Percentiles rank a stretch among this genome's conserved stretches.
Evolutionary conservation across 768 basidiomycete species (phyloP).

Genomic region (Auriculariales sp.): DNA sequence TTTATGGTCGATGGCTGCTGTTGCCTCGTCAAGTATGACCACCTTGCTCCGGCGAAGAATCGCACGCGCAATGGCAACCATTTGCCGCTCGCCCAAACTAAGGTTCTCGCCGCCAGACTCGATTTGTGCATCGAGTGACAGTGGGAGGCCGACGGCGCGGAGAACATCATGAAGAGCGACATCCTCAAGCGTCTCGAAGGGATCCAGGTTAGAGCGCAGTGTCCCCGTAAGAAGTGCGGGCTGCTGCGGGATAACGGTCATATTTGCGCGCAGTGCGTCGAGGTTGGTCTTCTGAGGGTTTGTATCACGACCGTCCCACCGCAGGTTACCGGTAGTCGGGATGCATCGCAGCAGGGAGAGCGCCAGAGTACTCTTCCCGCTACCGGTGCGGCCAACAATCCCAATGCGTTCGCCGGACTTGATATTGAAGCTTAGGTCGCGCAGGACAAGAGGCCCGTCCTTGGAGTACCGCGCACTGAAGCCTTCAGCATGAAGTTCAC

Average conservation of each 20-base stretch:
- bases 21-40: conserved; percentile 42
- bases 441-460: conserved; percentile 31
- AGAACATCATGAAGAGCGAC: conserved; percentile 18
- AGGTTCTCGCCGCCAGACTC: conserved; percentile 22
- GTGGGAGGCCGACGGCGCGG: conserved; percentile 11
- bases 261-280: conserved; percentile 18
- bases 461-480: conserved; percentile 36
- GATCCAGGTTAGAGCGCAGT: conserved; percentile 45
- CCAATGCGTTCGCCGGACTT: conserved; percentile 26
- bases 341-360: conserved; percentile 25
- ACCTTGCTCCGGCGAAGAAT: conserved; percentile 43
- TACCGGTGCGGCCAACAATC: conserved; percentile 9
- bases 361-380: conserved; percentile 10
- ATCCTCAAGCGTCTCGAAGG: conserved; percentile 41
- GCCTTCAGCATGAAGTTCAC: conserved; percentile 38
- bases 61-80: conserved; percentile 28
- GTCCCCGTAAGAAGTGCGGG: conserved; percentile 31
- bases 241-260: conserved; percentile 19
- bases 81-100: conserved; percentile 31
- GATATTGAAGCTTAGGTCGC: conserved; percentile 27
- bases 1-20: conserved; percentile 21
- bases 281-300: conserved; percentile 21
- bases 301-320: conserved; percentile 20
- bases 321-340: conserved; percentile 21
- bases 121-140: conserved; percentile 29